phyloP scores from a whole-genome alignment of 2,329 filamentous ascomycete species.

The Neopestalotiopsis rosae region DNA sequence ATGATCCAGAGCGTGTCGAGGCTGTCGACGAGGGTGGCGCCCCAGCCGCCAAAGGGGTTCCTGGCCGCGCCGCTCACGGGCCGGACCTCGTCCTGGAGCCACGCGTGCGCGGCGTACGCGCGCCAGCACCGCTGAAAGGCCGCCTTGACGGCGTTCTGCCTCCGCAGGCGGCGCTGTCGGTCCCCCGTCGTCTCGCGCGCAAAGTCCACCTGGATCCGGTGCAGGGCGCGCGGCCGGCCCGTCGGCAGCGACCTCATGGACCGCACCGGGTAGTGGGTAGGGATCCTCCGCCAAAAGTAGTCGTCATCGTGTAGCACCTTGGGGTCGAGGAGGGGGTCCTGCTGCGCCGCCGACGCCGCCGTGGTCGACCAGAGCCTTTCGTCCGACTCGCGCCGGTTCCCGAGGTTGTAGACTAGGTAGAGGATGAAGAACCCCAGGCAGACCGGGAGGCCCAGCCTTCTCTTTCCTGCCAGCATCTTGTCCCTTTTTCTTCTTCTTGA shows the following conservation, averaged over 20 bases:
- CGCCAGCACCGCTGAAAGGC: slow-evolving; percentile 37
- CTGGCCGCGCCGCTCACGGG: slow-evolving; percentile 45
- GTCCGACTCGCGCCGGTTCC: neutral
- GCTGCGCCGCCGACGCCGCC: slow-evolving; percentile 3
- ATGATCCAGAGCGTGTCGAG: slow-evolving; percentile 46
- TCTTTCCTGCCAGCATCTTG: slow-evolving; percentile 1
- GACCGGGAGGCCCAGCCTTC: neutral
- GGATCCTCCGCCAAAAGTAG: slow-evolving; percentile 33
- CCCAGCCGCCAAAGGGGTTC: slow-evolving; percentile 49
- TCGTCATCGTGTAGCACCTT: slow-evolving; percentile 26
- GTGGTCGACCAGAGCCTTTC: neutral
- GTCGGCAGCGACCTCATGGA: slow-evolving; percentile 28
- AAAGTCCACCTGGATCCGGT: slow-evolving; percentile 29
- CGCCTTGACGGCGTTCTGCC: slow-evolving; percentile 27
- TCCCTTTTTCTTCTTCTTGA: too few species aligned
- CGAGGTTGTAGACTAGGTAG: neutral
- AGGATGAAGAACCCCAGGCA: slow-evolving; percentile 5
- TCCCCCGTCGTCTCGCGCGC: slow-evolving; percentile 24
- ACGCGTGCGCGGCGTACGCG: slow-evolving; percentile 47
- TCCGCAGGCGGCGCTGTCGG: slow-evolving; percentile 23
- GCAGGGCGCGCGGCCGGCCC: slow-evolving; percentile 26
- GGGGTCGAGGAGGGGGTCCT: slow-evolving; percentile 4
- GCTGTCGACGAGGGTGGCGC: slow-evolving; percentile 52
- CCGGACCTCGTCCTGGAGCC: slow-evolving; percentile 47
- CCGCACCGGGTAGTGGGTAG: slow-evolving; percentile 29